Evolutionary conservation across 805 yeast species (phyloP), one percentile per base, ranked within the genome.

Genomic region (Saccharomycopsis javanensis): DNA sequence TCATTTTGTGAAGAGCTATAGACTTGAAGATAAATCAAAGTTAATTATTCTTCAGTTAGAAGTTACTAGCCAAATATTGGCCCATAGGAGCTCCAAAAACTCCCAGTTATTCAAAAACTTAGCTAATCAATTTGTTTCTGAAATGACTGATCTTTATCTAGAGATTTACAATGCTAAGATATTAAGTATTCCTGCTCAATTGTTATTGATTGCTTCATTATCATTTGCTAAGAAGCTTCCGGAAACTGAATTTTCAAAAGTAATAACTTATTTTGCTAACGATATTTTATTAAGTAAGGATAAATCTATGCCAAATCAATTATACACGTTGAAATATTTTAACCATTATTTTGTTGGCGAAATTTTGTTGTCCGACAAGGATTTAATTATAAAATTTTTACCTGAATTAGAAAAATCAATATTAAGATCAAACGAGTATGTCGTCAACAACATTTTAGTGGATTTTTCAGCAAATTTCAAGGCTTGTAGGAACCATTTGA

Each of bases 371-470:
- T 63, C 69, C 7, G 69, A 71, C 16, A 73, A 69, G 0, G 66
- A 69, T 3, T 73, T 83, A 54, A 67, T 66, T 20, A 60, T 69
- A 1, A 55, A 61, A 5, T 64, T 86, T 16, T 69, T 81, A 5
- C 88, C 95, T 1, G 75, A 79, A 18, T 64, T 91, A 53, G 91
- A 87, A 64, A 88, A 86, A 66, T 79, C 91, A 0, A 74, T 85
- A 53, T 73, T 91, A 61, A 79, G 96, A 68, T 81, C 95, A 1
- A 85, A 96, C 0, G 97, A 89, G 65, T 68, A 73, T 38, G 79
- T 88, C 0, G 79, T 88, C 57, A 76, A 75, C n/a, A 62, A 65
- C 18, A 66, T 84, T n/a, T 67, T 86, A 2, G 79, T 82, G 3
- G 73, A 75, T 10, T 65, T 89, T 7, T 72, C 85, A 8, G 15